Evolutionary conservation across 805 yeast species (phyloP).

Genomic region (Starmerella stigmatis): DNA sequence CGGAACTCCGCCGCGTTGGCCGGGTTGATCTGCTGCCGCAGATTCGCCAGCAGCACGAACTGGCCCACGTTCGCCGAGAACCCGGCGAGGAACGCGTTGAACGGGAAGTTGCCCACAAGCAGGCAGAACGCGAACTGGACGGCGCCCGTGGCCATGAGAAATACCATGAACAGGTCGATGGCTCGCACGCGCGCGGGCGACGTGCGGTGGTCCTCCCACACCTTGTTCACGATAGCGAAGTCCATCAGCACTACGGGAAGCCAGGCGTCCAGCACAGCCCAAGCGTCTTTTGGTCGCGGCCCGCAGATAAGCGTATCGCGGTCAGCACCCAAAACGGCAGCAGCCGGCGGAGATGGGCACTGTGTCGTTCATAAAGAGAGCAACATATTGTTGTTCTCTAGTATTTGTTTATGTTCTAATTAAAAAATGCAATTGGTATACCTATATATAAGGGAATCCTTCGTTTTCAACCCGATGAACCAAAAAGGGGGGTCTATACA

Average conservation of each 20-base stretch:
- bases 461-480: too few relatives aligned
- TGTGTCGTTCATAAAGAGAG: too few relatives aligned
- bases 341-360: too few relatives aligned
- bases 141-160: conserved; percentile 62
- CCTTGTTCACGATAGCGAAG: conserved; percentile 22
- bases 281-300: neutral
- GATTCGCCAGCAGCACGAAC: conserved; percentile 63
- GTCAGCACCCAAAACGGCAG: neutral
- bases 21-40: conserved; percentile 60
- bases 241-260: too few relatives aligned
- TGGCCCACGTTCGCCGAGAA: conserved; percentile 89
- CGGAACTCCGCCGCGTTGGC: conserved; percentile 34
- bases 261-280: too few relatives aligned
- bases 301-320: conserved; percentile 1
- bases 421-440: too few relatives aligned
- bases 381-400: too few relatives aligned
- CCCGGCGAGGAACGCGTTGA: conserved; percentile 93
- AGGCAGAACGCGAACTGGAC: conserved; percentile 70
- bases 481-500: too few relatives aligned
- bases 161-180: conserved; percentile 67
- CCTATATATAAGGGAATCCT: too few relatives aligned
- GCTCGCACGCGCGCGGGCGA: conserved; percentile 37
- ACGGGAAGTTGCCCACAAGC: conserved; percentile 80
- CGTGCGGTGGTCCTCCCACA: conserved; percentile 24
- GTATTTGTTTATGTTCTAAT: too few relatives aligned